Conservation (phyloP, 2,329 filamentous ascomycete genomes). For the Diplodia mutila region DNA sequence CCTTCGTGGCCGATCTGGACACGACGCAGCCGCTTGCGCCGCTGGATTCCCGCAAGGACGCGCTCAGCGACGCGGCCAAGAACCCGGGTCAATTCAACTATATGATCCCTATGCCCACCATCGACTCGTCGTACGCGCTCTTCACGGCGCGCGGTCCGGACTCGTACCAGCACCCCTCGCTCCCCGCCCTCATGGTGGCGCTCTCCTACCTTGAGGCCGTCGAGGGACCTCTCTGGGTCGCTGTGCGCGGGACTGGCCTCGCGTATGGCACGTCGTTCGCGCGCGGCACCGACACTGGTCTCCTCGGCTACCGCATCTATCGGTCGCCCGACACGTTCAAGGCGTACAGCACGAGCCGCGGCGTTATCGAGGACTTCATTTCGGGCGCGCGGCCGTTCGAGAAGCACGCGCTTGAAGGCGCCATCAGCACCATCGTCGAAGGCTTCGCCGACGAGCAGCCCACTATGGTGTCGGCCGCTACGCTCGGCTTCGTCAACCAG, state of each 20-base stretch:
- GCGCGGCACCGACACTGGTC: conserved; percentile 76
- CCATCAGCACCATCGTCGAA: conserved; percentile 87
- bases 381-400: conserved; percentile 75
- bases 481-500: conserved; percentile 79
- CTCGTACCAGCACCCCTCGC: conserved; percentile 73
- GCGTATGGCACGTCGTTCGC: conserved; percentile 86
- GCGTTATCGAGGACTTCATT: conserved; percentile 74
- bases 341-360: conserved; percentile 76
- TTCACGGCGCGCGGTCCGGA: conserved; percentile 75
- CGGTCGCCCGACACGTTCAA: conserved; percentile 87
- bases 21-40: conserved; percentile 64
- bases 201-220: conserved; percentile 89
- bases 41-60: conserved; percentile 68
- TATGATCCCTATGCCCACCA: conserved; percentile 85
- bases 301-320: conserved; percentile 84
- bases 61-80: conserved; percentile 76
- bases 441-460: conserved; percentile 85
- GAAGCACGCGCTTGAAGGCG: conserved; percentile 81
- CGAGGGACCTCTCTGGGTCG: conserved; percentile 95
- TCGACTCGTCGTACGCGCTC: conserved; percentile 89
- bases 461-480: conserved; percentile 80
- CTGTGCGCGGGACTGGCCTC: conserved; percentile 88
- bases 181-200: conserved; percentile 86
- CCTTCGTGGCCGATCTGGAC: conserved; percentile 60
- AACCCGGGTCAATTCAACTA: conserved; percentile 75